phyloP scores from a whole-genome alignment of 352 stramenopile genomes.

The Pythium brachiatum region DNA sequence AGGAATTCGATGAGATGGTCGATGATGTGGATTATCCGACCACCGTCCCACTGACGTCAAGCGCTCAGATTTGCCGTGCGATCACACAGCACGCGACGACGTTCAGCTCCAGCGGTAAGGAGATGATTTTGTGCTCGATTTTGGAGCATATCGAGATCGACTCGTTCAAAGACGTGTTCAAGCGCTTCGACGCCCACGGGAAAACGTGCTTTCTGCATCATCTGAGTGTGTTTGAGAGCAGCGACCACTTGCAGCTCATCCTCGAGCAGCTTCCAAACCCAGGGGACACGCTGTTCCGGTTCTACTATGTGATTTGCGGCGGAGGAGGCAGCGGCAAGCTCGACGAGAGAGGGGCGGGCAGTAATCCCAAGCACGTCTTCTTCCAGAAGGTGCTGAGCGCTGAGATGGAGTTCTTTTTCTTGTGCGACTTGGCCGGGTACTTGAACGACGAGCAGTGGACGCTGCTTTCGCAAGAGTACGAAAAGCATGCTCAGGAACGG shows the following conservation, averaged over 20 bases:
- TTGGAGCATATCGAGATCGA: constrained; percentile 56
- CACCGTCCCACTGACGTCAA: constrained; percentile 51
- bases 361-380: constrained; percentile 47
- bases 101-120: constrained; percentile 68
- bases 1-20: constrained; percentile 31
- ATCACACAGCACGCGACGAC: constrained; percentile 45
- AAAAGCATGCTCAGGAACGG: constrained; percentile 45
- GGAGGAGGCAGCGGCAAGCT: constrained; percentile 22
- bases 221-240: constrained; percentile 50
- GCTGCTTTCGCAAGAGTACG: constrained; percentile 60
- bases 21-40: constrained; percentile 44
- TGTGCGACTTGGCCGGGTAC: constrained; percentile 56
- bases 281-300: constrained; percentile 56
- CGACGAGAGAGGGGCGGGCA: constrained; percentile 4
- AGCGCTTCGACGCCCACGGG: constrained; percentile 52
- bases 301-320: constrained; percentile 53
- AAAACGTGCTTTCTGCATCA: constrained; percentile 65
- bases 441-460: constrained; percentile 65
- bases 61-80: constrained; percentile 68
- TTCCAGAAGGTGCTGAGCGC: constrained; percentile 52
- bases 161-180: constrained; percentile 70
- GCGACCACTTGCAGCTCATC: constrained; percentile 52
- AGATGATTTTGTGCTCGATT: constrained; percentile 74
- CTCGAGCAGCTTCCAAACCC: constrained; percentile 50
- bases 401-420: constrained; percentile 73